These are phyloP conservation scores for Xylariaceae sp. DNA, from an alignment of 2,329 filamentous ascomycete species.

Conservation along the genomic window DNA sequence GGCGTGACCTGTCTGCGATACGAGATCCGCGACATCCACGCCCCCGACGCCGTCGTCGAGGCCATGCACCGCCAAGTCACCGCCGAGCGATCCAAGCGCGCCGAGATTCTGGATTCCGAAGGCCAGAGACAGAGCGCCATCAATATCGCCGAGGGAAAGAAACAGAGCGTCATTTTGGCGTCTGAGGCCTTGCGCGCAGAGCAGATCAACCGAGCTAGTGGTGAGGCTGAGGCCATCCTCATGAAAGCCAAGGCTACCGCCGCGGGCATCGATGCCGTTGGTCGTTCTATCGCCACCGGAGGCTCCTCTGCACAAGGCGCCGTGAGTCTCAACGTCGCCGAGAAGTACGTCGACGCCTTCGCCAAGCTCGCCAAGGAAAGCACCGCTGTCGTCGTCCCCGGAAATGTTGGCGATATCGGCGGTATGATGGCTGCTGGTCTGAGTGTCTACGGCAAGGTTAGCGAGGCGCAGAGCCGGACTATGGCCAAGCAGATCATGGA, in stretches of 20 bases:
- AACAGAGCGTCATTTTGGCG: slow-evolving; percentile 93
- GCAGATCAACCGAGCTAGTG: slow-evolving; percentile 86
- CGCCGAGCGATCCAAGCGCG: slow-evolving; percentile 92
- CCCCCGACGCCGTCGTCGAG: slow-evolving; percentile 85
- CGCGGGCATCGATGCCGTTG: slow-evolving; percentile 81
- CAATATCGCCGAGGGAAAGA: slow-evolving; percentile 96
- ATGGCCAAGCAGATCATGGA: slow-evolving; percentile 53
- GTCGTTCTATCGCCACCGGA: slow-evolving; percentile 68
- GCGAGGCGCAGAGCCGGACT: slow-evolving; percentile 68
- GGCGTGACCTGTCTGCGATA: slow-evolving; percentile 94
- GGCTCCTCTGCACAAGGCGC: slow-evolving; percentile 74
- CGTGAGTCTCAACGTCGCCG: slow-evolving; percentile 81
- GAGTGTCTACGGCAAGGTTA: slow-evolving; percentile 92
- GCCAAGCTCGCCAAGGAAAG: slow-evolving; percentile 89
- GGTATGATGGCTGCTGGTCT: slow-evolving; percentile 96
- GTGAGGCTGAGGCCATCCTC: slow-evolving; percentile 91
- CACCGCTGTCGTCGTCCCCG: slow-evolving; percentile 90
- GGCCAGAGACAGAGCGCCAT: slow-evolving; percentile 96
- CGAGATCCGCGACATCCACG: slow-evolving; percentile 97
- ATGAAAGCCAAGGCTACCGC: slow-evolving; percentile 85
- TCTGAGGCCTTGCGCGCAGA: slow-evolving; percentile 88
- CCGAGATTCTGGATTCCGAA: slow-evolving; percentile 95
- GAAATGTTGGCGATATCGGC: slow-evolving; percentile 93
- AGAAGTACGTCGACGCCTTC: slow-evolving; percentile 98
- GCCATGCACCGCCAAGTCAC: slow-evolving; percentile 99